Percentiles rank a stretch among this genome's conserved stretches.
phyloP scores from a whole-genome alignment of 345 rosid genomes.

The Eucalyptus tenuipes region DNA sequence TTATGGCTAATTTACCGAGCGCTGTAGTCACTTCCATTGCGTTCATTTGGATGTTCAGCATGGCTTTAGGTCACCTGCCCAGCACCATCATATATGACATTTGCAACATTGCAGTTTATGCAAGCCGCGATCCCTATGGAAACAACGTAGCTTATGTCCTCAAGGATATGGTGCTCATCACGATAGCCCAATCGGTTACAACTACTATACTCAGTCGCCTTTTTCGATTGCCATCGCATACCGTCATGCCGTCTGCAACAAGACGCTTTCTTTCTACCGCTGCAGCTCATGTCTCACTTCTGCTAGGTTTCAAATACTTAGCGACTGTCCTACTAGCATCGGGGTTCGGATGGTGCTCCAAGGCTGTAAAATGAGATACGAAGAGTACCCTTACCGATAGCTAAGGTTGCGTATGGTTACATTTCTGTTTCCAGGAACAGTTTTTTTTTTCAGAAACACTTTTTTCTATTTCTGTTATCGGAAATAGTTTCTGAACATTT shows the following conservation, averaged over 20 bases:
- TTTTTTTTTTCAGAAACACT: no score
- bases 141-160: neutral
- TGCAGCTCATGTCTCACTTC: neutral
- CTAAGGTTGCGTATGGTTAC: no score
- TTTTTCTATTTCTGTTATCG: rapidly evolving
- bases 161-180: neutral
- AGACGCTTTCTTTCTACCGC: neutral
- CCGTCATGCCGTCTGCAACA: neutral
- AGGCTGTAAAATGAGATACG: neutral
- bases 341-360: neutral
- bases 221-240: neutral
- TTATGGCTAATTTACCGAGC: neutral
- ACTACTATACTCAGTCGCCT: neutral
- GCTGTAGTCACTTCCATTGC: neutral
- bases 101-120: neutral
- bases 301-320: neutral
- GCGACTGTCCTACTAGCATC: neutral
- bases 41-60: neutral
- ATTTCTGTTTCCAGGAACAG: rapidly evolving
- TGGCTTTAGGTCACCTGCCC: neutral
- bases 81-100: neutral
- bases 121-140: neutral
- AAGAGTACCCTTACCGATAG: neutral
- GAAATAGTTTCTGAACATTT: rapidly evolving
- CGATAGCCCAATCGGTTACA: neutral